Percentiles rank a stretch among this genome's conserved stretches.
Conservation (phyloP, 179 eudicot species). For the Silene noctiflora region DNA sequence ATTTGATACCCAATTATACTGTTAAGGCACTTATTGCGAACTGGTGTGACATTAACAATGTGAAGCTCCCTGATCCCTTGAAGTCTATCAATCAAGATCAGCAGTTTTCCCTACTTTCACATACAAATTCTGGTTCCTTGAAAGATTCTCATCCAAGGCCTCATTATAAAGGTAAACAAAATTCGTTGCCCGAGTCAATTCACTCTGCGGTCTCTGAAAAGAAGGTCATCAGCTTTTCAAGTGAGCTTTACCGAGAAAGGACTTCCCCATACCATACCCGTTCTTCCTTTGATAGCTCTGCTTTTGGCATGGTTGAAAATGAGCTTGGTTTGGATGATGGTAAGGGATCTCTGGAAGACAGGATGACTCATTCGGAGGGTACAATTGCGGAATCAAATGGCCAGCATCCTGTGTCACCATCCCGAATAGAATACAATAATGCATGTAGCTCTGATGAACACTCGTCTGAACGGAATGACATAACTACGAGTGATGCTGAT, state of each 20-base stretch:
- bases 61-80: conserved; percentile 80
- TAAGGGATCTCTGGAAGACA: conserved; percentile 35
- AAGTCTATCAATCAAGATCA: conserved; percentile 51
- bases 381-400: conserved; percentile 40
- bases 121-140: conserved; percentile 33
- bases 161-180: conserved; percentile 44
- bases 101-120: conserved; percentile 37
- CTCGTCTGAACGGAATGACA: conserved; percentile 40
- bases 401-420: conserved; percentile 42
- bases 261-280: conserved; percentile 42
- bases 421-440: conserved; percentile 38
- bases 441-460: conserved; percentile 35
- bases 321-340: conserved; percentile 34
- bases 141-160: conserved; percentile 32
- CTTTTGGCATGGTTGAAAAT: conserved; percentile 21
- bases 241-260: conserved; percentile 31
- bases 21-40: conserved; percentile 91
- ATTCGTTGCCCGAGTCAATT: conserved; percentile 45
- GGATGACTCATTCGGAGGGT: conserved; percentile 39
- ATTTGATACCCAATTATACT: conserved; percentile 90
- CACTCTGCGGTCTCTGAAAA: conserved; percentile 28
- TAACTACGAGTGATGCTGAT: conserved; percentile 49
- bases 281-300: conserved; percentile 34
- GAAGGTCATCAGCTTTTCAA: conserved; percentile 29
- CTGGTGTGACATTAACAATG: conserved; percentile 65